Base-by-base conservation (phyloP, 2,329 filamentous ascomycete genomes). In the Calonectria multiphialidica region DNA sequence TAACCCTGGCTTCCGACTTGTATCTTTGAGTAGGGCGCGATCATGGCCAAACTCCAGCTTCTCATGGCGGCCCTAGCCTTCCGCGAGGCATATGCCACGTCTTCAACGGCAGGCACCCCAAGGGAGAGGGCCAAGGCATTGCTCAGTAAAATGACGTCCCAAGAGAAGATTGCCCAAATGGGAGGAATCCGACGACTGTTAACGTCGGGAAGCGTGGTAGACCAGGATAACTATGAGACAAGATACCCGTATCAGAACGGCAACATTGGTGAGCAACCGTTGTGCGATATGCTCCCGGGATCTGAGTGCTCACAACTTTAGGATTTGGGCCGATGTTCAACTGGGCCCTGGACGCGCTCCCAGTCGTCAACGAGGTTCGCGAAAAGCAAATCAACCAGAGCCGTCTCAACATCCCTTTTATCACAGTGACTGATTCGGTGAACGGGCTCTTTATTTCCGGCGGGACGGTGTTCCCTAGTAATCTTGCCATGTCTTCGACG, bases 381-480 rank as follows among this genome's bases (percentile, higher is more conserved):
- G 63, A 71, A 21, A 68, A 50, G 44, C 66, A 76, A 40, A 75
- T 75, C 62, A 72, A 74, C 15, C 28, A 68, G 1, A 75, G 71
- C 15, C 70, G 73, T 28, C 73, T 75, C 13, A 66, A 70, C 13
- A 76, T 76, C 13, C 74, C 75, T 7, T 77, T 75, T 61, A 76
- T 76, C 33, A 75, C 71, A 3, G 72, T 57, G 37, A 74, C 50
- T 2, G 74, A 76, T 66, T 82, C 79, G 0, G 72, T 83, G 3
- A 83, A 82, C 35, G 79, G 79, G 3, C 69, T 82, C 1, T 81
- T 75, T 62, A 74, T 82, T 8, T 76, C 77, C 1, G 79, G 80
- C 5, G 81, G 80, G 13, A 82, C 82, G 0, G 53, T 83, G 1
- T 83, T 83, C 49, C 81, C 82, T 2, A 80, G 78, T 9, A 79